Evolutionary conservation across 139 green algal genomes (phyloP).

Genomic region (Tetraselmis striata): DNA sequence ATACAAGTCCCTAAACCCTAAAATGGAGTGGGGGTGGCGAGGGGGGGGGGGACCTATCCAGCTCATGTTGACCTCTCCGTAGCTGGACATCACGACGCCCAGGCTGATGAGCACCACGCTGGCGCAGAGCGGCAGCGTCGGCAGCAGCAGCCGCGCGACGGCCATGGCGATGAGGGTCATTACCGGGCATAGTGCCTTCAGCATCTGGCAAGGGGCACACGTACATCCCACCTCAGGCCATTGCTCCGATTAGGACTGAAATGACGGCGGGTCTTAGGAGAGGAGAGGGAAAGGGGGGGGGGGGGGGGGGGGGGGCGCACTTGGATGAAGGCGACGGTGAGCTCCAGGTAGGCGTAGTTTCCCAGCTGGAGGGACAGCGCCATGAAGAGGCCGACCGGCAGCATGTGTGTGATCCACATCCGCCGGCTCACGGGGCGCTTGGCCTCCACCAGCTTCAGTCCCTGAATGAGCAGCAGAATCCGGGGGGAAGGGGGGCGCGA

Average conservation of each 20-base stretch:
- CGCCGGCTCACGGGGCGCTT: constrained; percentile 32
- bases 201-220: too few relatives aligned
- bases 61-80: constrained; percentile 49
- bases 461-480: constrained; percentile 8
- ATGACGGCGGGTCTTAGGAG: too few relatives aligned
- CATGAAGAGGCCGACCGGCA: constrained; percentile 55
- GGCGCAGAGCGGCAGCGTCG: constrained; percentile 46
- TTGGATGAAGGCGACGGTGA: constrained; percentile 50
- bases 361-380: constrained; percentile 44
- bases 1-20: too few relatives aligned
- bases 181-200: constrained; percentile 81
- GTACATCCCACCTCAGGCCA: too few relatives aligned
- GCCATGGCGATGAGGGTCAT: constrained; percentile 84
- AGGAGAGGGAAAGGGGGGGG: too few relatives aligned
- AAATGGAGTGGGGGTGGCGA: too few relatives aligned
- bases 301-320: constrained; percentile 27
- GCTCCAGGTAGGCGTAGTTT: constrained; percentile 52
- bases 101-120: constrained; percentile 52
- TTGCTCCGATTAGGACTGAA: too few relatives aligned
- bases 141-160: constrained; percentile 59
- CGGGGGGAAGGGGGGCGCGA: too few relatives aligned
- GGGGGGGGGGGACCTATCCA: constrained; percentile 42
- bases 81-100: constrained; percentile 34
- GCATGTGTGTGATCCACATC: constrained; percentile 44
- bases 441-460: constrained; percentile 52